Percentiles rank a stretch among this genome's conserved stretches.
These are phyloP conservation scores for Penicillium aurantiogriseum DNA, from an alignment of 2,329 filamentous ascomycete species.

Conservation along the genomic window DNA sequence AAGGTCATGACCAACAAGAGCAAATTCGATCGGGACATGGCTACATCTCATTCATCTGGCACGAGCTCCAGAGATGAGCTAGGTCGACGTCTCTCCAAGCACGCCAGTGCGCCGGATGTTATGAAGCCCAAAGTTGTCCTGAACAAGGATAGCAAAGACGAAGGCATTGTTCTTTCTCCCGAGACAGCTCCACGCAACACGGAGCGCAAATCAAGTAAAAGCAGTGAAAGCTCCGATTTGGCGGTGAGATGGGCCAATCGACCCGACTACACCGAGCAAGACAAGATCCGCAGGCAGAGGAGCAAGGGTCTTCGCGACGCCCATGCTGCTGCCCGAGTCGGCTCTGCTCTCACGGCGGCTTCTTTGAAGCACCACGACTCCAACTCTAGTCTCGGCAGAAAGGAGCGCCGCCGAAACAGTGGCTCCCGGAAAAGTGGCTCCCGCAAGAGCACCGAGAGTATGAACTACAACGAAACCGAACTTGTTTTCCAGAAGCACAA, in stretches of 20 bases:
- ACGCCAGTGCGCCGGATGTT: constrained; percentile 60
- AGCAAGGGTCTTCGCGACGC: constrained; percentile 57
- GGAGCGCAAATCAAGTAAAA: constrained; percentile 54
- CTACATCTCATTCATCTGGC: constrained; percentile 58
- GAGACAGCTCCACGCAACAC: constrained; percentile 51
- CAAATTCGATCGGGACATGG: constrained; percentile 64
- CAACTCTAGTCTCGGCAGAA: constrained; percentile 54
- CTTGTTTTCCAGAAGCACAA: constrained; percentile 54
- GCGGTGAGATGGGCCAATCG: constrained; percentile 47
- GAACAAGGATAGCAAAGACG: constrained; percentile 58
- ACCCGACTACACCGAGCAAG: constrained; percentile 52
- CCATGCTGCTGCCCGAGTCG: constrained; percentile 55
- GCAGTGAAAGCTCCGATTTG: constrained; percentile 49
- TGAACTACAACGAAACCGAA: constrained; percentile 52
- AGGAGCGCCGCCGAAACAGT: constrained; percentile 32
- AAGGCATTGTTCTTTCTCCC: constrained; percentile 58
- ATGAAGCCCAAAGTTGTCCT: constrained; percentile 62
- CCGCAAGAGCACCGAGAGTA: constrained; percentile 41
- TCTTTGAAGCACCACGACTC: constrained; percentile 65
- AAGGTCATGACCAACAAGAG: constrained; percentile 70
- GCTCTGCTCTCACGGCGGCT: constrained; percentile 60
- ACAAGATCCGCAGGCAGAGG: constrained; percentile 53
- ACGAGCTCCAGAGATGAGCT: constrained; percentile 58
- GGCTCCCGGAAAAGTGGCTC: constrained; percentile 39
- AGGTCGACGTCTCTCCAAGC: constrained; percentile 58